These are phyloP conservation scores for Macrophomina tecta DNA, from an alignment of 2,329 filamentous ascomycete genomes.

Conservation along the genomic window DNA sequence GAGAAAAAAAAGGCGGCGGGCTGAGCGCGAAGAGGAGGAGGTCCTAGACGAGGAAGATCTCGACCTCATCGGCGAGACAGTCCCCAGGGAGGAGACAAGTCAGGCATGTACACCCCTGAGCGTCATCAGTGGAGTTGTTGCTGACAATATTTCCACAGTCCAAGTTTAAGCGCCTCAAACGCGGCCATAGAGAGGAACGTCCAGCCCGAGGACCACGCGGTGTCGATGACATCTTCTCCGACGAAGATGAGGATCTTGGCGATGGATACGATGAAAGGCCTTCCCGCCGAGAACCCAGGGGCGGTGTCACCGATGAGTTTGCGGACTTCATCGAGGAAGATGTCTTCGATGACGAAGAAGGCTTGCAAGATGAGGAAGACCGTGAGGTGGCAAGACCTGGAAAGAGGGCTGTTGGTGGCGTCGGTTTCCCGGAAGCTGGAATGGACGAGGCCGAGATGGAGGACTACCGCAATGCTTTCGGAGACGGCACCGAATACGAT, in stretches of 20 bases:
- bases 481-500: constrained; percentile 92
- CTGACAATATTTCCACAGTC: constrained; percentile 58
- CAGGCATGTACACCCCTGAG: not conserved
- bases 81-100: constrained; percentile 15
- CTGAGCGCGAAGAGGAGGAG: constrained; percentile 82
- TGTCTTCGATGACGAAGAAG: constrained; percentile 76
- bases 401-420: constrained; percentile 69
- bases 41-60: constrained; percentile 95
- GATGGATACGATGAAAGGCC: constrained; percentile 53
- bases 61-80: constrained; percentile 62
- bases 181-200: constrained; percentile 79
- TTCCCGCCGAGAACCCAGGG: constrained; percentile 34
- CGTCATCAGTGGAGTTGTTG: not conserved
- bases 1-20: constrained; percentile 76
- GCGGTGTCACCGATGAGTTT: constrained; percentile 44
- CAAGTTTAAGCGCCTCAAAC: constrained; percentile 96
- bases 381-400: constrained; percentile 84
- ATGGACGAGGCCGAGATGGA: constrained; percentile 92
- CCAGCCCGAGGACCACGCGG: constrained; percentile 68
- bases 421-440: constrained; percentile 77
- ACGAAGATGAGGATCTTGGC: constrained; percentile 80
- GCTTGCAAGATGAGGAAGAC: constrained; percentile 76
- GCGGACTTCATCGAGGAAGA: constrained; percentile 88
- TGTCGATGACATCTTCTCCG: constrained; percentile 91
- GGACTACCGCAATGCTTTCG: constrained; percentile 95